A percentile compares a stretch with the other conserved stretches of the same genome.
phyloP scores from a whole-genome alignment of 164 flowering plant genomes.

The Magnolia changhungtana region DNA sequence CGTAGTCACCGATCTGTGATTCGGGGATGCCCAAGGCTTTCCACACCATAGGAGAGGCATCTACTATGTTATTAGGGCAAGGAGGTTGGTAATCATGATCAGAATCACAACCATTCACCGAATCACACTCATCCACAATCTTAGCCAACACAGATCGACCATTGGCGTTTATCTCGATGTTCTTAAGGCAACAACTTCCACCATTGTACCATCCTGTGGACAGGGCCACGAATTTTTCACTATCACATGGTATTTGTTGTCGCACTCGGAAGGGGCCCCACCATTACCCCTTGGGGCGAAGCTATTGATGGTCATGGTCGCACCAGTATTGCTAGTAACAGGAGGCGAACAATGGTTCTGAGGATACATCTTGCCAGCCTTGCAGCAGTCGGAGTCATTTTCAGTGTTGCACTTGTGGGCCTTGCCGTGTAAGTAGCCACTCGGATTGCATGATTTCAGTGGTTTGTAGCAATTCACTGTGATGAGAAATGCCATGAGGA shows the following conservation, averaged over 20 bases:
- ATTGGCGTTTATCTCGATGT: conserved; percentile 10
- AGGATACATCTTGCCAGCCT: conserved; percentile 13
- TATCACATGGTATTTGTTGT: conserved; percentile 11
- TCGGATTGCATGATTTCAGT: not conserved
- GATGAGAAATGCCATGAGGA: not conserved
- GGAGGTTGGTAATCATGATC: conserved; percentile 9
- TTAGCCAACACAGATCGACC: not conserved
- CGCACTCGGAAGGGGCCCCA: conserved; percentile 27
- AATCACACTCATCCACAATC: conserved; percentile 15
- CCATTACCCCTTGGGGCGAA: conserved; percentile 22
- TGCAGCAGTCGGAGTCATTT: conserved; percentile 11
- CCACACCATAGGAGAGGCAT: conserved; percentile 8
- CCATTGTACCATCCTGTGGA: conserved; percentile 10
- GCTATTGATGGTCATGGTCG: conserved; percentile 19
- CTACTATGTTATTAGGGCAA: conserved; percentile 14
- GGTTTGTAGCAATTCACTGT: not conserved
- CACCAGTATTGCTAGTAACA: conserved; percentile 15
- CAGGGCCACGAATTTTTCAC: conserved; percentile 3
- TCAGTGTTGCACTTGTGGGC: not conserved
- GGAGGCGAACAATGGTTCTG: conserved; percentile 22
- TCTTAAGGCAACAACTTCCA: not conserved
- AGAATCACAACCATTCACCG: conserved; percentile 3
- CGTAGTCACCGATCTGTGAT: conserved; percentile 2
- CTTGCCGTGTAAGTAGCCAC: conserved; percentile 1
- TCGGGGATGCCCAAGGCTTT: not conserved